phyloP scores from a whole-genome alignment of 1,284 basidiomycete genomes.

The Cyathus olla region DNA sequence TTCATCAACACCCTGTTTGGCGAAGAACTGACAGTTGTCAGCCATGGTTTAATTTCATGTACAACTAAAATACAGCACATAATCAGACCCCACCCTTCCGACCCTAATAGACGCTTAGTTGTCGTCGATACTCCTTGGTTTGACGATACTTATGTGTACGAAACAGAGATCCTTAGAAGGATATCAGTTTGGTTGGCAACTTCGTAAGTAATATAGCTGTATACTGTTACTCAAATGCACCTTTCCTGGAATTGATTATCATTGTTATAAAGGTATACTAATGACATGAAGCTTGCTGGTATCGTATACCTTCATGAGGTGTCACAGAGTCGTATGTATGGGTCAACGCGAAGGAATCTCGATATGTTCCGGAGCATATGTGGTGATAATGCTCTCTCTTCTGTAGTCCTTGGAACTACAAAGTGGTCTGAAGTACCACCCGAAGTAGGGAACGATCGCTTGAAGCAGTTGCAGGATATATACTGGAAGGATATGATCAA shows the following conservation, averaged over 20 bases:
- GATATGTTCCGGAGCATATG: background rate
- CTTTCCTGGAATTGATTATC: too few relatives aligned
- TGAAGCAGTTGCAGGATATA: background rate
- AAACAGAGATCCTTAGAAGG: constrained; percentile 10
- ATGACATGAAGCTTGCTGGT: background rate
- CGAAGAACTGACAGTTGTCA: background rate
- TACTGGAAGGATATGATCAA: background rate
- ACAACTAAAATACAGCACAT: background rate
- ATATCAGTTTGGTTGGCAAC: constrained; percentile 14
- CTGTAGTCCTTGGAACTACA: background rate
- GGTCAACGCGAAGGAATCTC: background rate
- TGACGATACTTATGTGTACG: constrained; percentile 14
- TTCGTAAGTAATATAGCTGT: constrained; percentile 10
- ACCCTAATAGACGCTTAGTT: constrained; percentile 3
- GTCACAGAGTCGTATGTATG: background rate
- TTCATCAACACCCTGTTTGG: background rate
- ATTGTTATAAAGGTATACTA: background rate
- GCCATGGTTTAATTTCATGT: background rate
- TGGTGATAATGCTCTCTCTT: background rate
- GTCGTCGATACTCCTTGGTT: constrained; percentile 26
- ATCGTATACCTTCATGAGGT: too few relatives aligned
- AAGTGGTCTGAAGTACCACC: background rate
- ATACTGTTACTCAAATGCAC: too few relatives aligned
- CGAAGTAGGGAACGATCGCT: background rate
- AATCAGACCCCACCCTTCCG: too few relatives aligned